Evolutionary conservation across 2,329 filamentous ascomycete genomes (phyloP), one percentile per base, ranked within the genome.

Genomic region (Proliferodiscus dingleyae): DNA sequence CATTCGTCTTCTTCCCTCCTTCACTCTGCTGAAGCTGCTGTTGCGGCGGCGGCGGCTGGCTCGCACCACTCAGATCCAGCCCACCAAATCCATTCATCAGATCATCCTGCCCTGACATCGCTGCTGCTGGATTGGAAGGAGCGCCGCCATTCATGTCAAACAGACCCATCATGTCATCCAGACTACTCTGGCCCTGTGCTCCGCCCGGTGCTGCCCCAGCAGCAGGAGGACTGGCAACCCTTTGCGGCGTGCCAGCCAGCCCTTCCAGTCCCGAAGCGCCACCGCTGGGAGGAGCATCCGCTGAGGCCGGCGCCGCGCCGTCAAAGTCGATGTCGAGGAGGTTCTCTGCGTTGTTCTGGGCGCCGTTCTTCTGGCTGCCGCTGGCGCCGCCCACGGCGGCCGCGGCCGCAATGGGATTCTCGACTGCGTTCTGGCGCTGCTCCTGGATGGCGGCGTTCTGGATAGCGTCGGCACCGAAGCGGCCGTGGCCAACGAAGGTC

Each of bases 371-470:
- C 0, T 81, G 81, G 0, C 84, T 83, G 0, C 83, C 83, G 24
- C 84, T 83, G 0, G 82, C 83, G 0, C 84, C 83, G 0, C 83
- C 83, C 6, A 84, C 83, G 0, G 82, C 83, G 1, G 87, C 87
- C 0, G 87, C 86, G 0, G 89, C 91, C 0, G 91, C 91, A 57
- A 97, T 88, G 1, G 93, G 91, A 65, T 97, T 96, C 59, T 97
- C 93, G 51, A 83, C 86, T 1, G 88, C 87, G 59, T 96, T 89
- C 68, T 97, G 83, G 54, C 87, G 80, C 72, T 95, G 89, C 71
- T 98, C 93, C 71, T 95, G 90, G 63, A 98, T 95, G 50, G 93
- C 93, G 41, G 91, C 91, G 56, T 86, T 85, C 68, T 97, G 93
- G 61, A 98, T 89, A 50, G 88, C 89, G 66, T 95, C 90, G 39